Conservation (phyloP, 306 rosid species). For the Pueraria montana region DNA sequence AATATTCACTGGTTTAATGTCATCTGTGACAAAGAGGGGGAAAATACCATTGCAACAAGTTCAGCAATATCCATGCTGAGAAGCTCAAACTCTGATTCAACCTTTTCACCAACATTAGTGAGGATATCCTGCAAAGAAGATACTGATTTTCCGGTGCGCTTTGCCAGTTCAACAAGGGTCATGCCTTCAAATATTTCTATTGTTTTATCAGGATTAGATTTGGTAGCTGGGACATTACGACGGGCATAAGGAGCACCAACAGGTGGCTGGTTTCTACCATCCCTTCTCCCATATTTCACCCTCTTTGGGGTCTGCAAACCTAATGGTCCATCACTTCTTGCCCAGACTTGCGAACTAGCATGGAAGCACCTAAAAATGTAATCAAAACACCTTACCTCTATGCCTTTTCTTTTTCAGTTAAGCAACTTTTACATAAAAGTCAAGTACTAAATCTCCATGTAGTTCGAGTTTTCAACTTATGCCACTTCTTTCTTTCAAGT, state of each 20-base stretch:
- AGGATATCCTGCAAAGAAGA: constrained; percentile 77
- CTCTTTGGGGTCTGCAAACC: constrained; percentile 73
- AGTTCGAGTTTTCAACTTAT: constrained; percentile 1
- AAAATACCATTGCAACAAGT: constrained; percentile 86
- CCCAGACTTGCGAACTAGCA: constrained; percentile 64
- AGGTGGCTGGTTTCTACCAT: constrained; percentile 67
- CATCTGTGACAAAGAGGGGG: constrained; percentile 41
- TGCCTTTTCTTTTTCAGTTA: constrained; percentile 30
- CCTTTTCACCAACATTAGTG: constrained; percentile 80
- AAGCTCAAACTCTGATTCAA: constrained; percentile 86
- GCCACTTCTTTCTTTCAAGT: constrained; percentile 37
- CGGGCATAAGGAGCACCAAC: constrained; percentile 83
- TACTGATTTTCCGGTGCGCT: constrained; percentile 74
- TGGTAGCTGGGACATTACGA: constrained; percentile 61
- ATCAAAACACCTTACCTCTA: constrained; percentile 29
- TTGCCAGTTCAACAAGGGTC: constrained; percentile 84
- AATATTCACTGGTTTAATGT: constrained; percentile 40
- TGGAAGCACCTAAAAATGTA: constrained; percentile 70
- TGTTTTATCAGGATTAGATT: constrained; percentile 65
- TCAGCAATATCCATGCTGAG: constrained; percentile 80
- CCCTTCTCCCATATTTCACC: constrained; percentile 72
- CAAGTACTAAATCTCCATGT: not conserved
- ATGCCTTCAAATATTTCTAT: constrained; percentile 95
- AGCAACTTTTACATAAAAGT: not conserved
- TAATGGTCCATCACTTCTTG: constrained; percentile 56